These are phyloP conservation scores for Colletotrichum sojae DNA, from an alignment of 2,329 filamentous ascomycete species.

Conservation along the genomic window DNA sequence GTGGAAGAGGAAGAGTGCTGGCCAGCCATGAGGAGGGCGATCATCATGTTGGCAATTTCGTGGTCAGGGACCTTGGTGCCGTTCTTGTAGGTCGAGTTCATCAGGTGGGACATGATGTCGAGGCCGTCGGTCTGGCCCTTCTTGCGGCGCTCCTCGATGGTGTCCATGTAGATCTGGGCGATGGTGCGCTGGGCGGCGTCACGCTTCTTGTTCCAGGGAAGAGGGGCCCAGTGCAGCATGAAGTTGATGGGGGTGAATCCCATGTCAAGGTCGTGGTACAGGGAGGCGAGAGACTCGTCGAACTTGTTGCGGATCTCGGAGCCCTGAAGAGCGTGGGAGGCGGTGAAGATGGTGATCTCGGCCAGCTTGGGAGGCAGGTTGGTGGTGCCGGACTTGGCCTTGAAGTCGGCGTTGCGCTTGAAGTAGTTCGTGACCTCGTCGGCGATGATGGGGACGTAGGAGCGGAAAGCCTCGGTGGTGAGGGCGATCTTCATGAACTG, in stretches of 20 bases:
- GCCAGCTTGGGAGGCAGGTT: conserved; percentile 84
- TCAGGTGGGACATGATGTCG: conserved; percentile 93
- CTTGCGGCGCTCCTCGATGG: conserved; percentile 79
- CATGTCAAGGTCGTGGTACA: conserved; percentile 93
- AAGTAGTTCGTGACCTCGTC: conserved; percentile 82
- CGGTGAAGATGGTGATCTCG: conserved; percentile 91
- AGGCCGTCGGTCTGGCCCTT: conserved; percentile 65
- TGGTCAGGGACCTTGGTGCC: conserved; percentile 83
- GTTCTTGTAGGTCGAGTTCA: conserved; percentile 89
- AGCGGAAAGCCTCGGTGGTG: conserved; percentile 79
- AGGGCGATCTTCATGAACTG: conserved; percentile 87
- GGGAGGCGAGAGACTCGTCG: conserved; percentile 82
- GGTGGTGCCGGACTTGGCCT: conserved; percentile 76
- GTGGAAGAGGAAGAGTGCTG: conserved; percentile 92
- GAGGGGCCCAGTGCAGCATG: conserved; percentile 87
- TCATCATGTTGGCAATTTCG: conserved; percentile 94
- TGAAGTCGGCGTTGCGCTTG: conserved; percentile 76
- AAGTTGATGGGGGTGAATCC: conserved; percentile 93
- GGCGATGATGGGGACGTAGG: conserved; percentile 84
- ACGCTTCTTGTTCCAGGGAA: conserved; percentile 88
- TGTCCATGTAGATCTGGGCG: conserved; percentile 85
- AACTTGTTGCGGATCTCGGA: conserved; percentile 86
- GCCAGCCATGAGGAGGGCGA: conserved; percentile 91
- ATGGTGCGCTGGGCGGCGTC: conserved; percentile 86
- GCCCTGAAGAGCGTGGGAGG: conserved; percentile 87